Conservation (phyloP, 1,139 yeast species). For the Pichia sp. region DNA sequence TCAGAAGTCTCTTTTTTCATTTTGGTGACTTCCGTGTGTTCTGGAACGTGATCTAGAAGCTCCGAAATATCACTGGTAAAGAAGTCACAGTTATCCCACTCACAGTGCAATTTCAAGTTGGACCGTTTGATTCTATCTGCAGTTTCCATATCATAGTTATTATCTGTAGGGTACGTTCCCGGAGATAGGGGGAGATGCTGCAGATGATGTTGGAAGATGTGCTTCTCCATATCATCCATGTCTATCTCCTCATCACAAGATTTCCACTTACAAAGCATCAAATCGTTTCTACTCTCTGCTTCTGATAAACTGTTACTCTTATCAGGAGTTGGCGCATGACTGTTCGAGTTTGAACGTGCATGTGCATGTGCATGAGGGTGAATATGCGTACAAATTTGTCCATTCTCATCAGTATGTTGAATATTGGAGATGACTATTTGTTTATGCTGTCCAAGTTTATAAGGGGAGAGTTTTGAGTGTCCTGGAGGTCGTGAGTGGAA, state of each 20-base stretch:
- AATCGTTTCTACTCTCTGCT: slow-evolving; percentile 1
- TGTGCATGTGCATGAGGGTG: no score
- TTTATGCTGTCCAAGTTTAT: no score
- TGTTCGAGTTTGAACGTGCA: no score
- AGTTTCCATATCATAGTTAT: slow-evolving; percentile 2
- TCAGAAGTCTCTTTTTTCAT: not conserved
- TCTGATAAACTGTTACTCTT: not conserved
- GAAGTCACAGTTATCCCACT: slow-evolving; percentile 66
- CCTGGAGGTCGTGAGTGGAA: not conserved
- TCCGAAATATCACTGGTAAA: slow-evolving; percentile 43
- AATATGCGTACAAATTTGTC: no score
- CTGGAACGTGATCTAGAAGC: slow-evolving; percentile 54
- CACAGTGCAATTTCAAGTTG: slow-evolving; percentile 40
- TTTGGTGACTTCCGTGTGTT: slow-evolving; percentile 16
- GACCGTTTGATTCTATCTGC: slow-evolving; percentile 1
- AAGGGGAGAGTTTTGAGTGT: no score
- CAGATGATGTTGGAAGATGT: slow-evolving; percentile 52
- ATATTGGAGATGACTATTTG: no score
- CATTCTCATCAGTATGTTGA: no score
- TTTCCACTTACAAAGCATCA: slow-evolving; percentile 30
- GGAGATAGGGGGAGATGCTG: slow-evolving; percentile 14
- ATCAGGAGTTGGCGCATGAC: no score
- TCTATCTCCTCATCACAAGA: slow-evolving; percentile 16
- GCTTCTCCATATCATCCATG: slow-evolving; percentile 36
- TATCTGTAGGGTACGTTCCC: slow-evolving; percentile 1